phyloP scores from a whole-genome alignment of 768 basidiomycete genomes.

The Dioszegia aurantiaca region DNA sequence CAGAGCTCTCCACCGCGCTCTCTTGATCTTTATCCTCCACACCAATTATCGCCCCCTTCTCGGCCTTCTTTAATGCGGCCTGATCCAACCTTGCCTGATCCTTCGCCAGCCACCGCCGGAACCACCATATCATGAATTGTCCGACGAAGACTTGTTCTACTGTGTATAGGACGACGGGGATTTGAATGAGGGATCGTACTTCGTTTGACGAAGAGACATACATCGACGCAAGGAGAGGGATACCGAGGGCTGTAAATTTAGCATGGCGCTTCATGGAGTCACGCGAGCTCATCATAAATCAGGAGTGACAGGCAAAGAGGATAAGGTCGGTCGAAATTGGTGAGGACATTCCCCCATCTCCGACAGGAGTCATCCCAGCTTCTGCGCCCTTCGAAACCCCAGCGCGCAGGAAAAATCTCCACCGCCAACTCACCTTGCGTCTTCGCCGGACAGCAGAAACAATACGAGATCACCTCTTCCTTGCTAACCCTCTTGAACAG shows the following conservation, averaged over 20 bases:
- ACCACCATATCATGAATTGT: constrained; percentile 32
- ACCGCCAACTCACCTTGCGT: constrained; percentile 20
- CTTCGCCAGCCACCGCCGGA: constrained; percentile 32
- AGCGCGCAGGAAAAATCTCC: too few species aligned
- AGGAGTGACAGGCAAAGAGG: too few species aligned
- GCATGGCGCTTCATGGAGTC: background rate
- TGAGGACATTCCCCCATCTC: too few species aligned
- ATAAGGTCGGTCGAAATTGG: too few species aligned
- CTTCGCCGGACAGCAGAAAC: constrained; percentile 28
- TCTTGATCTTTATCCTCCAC: constrained; percentile 12
- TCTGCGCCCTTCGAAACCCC: too few species aligned
- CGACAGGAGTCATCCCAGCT: too few species aligned
- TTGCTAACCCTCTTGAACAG: constrained; percentile 16
- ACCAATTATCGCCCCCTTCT: background rate
- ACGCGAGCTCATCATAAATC: background rate
- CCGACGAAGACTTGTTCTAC: constrained; percentile 41
- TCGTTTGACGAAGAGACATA: constrained; percentile 31
- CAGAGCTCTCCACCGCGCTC: background rate
- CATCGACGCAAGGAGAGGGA: constrained; percentile 37
- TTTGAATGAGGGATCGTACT: constrained; percentile 29
- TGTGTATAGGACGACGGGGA: constrained; percentile 48
- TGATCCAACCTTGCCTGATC: constrained; percentile 1
- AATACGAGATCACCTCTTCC: constrained; percentile 18
- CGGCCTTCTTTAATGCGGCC: background rate
- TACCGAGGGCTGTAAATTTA: constrained; percentile 28